Evolutionary conservation across 148 eudicot species (phyloP).

Genomic region (Pouteria glomerata): DNA sequence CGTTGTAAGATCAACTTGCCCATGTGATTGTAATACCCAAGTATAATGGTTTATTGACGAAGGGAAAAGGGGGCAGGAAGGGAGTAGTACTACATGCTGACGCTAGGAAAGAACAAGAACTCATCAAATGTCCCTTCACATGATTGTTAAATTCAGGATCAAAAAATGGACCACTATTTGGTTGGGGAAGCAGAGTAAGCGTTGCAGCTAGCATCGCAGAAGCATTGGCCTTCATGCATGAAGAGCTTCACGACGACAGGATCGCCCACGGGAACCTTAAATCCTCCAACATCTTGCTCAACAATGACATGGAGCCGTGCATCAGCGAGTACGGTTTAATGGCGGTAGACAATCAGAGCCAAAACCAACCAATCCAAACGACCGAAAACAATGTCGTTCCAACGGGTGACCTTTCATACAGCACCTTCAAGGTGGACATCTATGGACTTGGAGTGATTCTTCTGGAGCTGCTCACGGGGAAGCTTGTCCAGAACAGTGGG

Average conservation of each 20-base stretch:
- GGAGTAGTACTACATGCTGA: too few relatives aligned
- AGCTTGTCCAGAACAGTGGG: slow-evolving; percentile 32
- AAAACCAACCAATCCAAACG: slow-evolving; percentile 4
- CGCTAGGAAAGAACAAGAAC: too few relatives aligned
- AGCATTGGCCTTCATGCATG: slow-evolving; percentile 42
- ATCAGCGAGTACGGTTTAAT: slow-evolving; percentile 48
- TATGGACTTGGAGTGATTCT: slow-evolving; percentile 36
- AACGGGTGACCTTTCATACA: slow-evolving; percentile 4
- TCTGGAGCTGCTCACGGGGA: slow-evolving; percentile 45
- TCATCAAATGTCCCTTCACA: not conserved
- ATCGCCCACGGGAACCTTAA: slow-evolving; percentile 49
- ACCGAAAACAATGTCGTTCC: too few relatives aligned
- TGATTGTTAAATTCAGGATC: slow-evolving; percentile 24
- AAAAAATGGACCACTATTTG: slow-evolving; percentile 21
- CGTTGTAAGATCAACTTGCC: too few relatives aligned
- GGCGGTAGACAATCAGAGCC: slow-evolving; percentile 25
- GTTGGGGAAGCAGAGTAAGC: slow-evolving; percentile 43
- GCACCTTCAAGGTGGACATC: slow-evolving; percentile 26
- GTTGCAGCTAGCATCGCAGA: slow-evolving; percentile 25
- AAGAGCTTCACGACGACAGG: slow-evolving; percentile 21
- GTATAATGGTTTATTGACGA: too few relatives aligned
- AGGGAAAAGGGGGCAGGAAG: too few relatives aligned
- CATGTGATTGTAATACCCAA: too few relatives aligned
- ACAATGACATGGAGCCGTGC: slow-evolving; percentile 32
- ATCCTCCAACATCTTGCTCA: slow-evolving; percentile 45